These are phyloP conservation scores for Torulaspora globosa DNA, from an alignment of 1,139 yeast genomes.

Conservation along the genomic window DNA sequence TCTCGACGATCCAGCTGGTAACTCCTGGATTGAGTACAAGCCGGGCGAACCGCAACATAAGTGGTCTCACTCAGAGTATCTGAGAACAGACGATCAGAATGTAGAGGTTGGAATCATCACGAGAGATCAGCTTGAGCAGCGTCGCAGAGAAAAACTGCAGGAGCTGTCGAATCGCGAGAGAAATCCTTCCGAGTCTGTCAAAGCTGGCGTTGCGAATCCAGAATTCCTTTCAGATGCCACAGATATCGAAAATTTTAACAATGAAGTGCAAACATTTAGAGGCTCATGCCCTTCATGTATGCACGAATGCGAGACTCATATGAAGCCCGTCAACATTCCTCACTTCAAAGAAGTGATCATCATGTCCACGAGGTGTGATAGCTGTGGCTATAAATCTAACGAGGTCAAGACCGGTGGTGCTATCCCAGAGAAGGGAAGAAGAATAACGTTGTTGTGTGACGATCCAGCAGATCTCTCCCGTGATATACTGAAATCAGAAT, in stretches of 20 bases:
- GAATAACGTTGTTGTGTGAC: slow-evolving; percentile 67
- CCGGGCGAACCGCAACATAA: slow-evolving; percentile 89
- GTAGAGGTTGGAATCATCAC: slow-evolving; percentile 81
- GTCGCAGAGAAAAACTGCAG: slow-evolving; percentile 36
- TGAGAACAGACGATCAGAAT: slow-evolving; percentile 85
- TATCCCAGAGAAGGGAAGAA: slow-evolving; percentile 80
- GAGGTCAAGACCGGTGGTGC: slow-evolving; percentile 99
- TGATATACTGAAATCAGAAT: slow-evolving; percentile 91
- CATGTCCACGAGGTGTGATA: slow-evolving; percentile 90
- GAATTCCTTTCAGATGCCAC: slow-evolving; percentile 57
- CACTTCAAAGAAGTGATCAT: slow-evolving; percentile 96
- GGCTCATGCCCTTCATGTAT: slow-evolving; percentile 90
- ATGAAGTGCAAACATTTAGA: slow-evolving; percentile 88
- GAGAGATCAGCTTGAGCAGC: slow-evolving; percentile 63
- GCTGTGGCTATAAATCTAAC: slow-evolving; percentile 93
- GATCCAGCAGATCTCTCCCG: slow-evolving; percentile 93
- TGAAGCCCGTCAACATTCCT: slow-evolving; percentile 95
- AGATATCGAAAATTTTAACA: slow-evolving; percentile 78
- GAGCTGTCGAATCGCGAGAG: slow-evolving; percentile 41
- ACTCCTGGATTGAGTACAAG: slow-evolving; percentile 88
- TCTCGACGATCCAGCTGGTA: slow-evolving; percentile 94
- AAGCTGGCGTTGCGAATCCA: slow-evolving; percentile 18
- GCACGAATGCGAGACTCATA: slow-evolving; percentile 78
- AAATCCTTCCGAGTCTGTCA: slow-evolving; percentile 46
- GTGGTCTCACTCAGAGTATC: slow-evolving; percentile 83